Conservation (phyloP, 2,329 filamentous ascomycete genomes). For the Hymenoscyphus fructigenus region DNA sequence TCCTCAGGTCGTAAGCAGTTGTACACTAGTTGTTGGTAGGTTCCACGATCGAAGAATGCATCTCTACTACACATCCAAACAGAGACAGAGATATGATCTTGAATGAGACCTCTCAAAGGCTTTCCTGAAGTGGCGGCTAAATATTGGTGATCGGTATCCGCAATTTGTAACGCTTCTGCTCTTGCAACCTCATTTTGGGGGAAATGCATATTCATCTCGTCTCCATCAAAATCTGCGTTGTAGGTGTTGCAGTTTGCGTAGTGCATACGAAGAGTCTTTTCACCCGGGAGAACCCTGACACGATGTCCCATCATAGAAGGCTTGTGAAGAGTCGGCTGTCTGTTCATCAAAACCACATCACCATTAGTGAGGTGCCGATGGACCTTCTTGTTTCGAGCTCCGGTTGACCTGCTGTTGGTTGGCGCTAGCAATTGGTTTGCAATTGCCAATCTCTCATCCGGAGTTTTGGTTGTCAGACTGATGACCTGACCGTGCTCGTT, state of each 20-base stretch:
- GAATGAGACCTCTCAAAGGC: conserved; percentile 91
- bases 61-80: conserved; percentile 89
- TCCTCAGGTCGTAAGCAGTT: conserved; percentile 85
- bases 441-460: conserved; percentile 82
- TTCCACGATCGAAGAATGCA: conserved; percentile 81
- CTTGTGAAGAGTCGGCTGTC: conserved; percentile 95
- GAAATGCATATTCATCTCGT: conserved; percentile 99
- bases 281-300: conserved; percentile 85
- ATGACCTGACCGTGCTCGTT: conserved; percentile 93
- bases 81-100: conserved; percentile 96
- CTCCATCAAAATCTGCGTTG: conserved; percentile 98
- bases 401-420: conserved; percentile 70
- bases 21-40: conserved; percentile 95
- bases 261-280: conserved; percentile 98
- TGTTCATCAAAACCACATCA: conserved; percentile 97
- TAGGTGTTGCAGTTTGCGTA: conserved; percentile 99
- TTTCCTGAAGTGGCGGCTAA: conserved; percentile 91
- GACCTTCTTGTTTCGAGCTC: conserved; percentile 89
- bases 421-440: conserved; percentile 92
- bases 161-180: conserved; percentile 88
- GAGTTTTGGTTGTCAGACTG: conserved; percentile 81
- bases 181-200: conserved; percentile 94
- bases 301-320: conserved; percentile 99
- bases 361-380: conserved; percentile 94
- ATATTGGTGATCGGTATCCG: conserved; percentile 97